Evolutionary conservation across 2,329 filamentous ascomycete species (phyloP), one percentile per base, ranked within the genome.

Genomic region (Aureobasidium mangrovei): DNA sequence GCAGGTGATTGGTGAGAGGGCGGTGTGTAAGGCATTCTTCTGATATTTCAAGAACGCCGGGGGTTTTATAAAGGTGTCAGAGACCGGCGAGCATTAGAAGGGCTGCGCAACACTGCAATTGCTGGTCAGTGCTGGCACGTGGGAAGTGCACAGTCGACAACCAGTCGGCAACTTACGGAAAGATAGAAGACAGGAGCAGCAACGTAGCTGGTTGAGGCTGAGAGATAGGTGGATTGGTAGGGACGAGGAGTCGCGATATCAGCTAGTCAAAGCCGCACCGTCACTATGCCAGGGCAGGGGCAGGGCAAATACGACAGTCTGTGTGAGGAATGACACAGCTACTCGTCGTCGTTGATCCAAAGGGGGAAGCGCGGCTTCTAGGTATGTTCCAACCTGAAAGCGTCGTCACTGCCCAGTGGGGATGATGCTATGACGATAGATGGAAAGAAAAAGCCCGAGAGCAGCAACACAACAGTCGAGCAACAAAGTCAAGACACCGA

Each of bases 1-100:
- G 75, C 74, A 69, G 80, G 80, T 62, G 79, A 81, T 70, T 76
- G 74, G 71, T 80, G 80, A 63, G 84, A 81, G 59, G 88, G 88
- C 58, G 88, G 87, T 71, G 88, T 93, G 76, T 93, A 93, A 82
- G 88, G 88, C 88, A 93, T 93, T 75, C 79, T 71, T 68, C 65
- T 68, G 67, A 64, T 53, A 36, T 53, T 67, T 71, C 67, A 60
- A 56, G 56, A 59, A 54, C 26, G 41, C 54, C 54, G 59, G 61
- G 40, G 42, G 40, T 9, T 36, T 10, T 18, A 60, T 60, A 59
- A 60, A 56, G 56, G 56, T 54, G 59, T 69, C 66, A 73, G 60
- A 64, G 62, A 63, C 65, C 64, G 57, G 61, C 60, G 63, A 59
- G 65, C 72, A 75, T 75, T 72, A 74, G 67, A 69, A 70, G 63